Base-by-base conservation (phyloP, 75 land plant species). In the Picea sitchensis region DNA sequence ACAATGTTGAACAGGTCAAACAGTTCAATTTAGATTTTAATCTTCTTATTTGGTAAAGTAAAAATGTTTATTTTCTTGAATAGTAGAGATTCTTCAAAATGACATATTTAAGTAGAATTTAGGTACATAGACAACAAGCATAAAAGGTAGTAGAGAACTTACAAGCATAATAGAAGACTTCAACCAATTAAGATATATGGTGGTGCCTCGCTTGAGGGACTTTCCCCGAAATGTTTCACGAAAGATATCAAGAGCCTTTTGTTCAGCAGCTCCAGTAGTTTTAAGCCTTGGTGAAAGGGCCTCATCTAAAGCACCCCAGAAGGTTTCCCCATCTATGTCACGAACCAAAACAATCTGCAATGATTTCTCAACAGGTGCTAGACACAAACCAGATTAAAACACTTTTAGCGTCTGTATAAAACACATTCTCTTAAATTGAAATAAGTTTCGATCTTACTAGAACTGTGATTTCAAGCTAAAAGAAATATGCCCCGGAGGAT, bases 241-340 rank as follows among this genome's bases (percentile, higher is more conserved):
- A 12, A 83, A 75, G 1, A 60, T 77, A 34, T 76, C 65, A 17
- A 83, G 72, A 36, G 81, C 81, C 67, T 59, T 34, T 11, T 83
- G 77, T 61, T 79, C 83, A 3, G 65, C 80, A 59, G 26, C 60
- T 34, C 58, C 65, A 2, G 76, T 59, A 14, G 82, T 60, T 79
- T 58, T 78, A 34, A 83, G 77, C 47, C 84, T 61, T 58, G 83
- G 78, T 77, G n/a, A 54, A 17, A 83, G 36, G 6, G 75, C 38
- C 44, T 83, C 84, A 75, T 80, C 76, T 76, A 83, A 80, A 47
- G 84, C 84, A 30, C 76, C 69, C 82, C 82, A 83, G 38, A 83
- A 83, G 36, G 59, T 61, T 13, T 76, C 56, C 4, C 84, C 84
- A 3, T 65, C 69, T 44, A 83, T 62, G 62, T 83, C 77, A 14